Evolutionary conservation across 148 eudicot genomes (phyloP).

Genomic region (Silene latifolia): DNA sequence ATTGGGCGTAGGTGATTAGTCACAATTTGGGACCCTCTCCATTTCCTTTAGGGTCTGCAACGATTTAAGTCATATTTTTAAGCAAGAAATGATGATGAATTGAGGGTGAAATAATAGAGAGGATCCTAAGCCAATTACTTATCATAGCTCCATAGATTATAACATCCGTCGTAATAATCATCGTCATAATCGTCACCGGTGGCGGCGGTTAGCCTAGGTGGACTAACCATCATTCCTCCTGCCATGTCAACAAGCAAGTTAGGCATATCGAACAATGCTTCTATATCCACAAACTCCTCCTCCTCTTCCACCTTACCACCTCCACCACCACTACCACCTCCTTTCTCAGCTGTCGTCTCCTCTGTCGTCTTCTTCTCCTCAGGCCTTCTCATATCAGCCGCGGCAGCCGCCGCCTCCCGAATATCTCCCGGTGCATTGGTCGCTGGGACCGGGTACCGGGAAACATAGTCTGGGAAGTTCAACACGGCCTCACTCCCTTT

Average conservation of each 20-base stretch:
- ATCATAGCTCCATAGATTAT: slow-evolving; percentile 48
- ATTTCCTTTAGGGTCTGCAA: too few species aligned
- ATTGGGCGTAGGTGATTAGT: too few species aligned
- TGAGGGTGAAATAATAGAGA: too few species aligned
- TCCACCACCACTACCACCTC: neutral
- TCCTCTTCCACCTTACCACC: slow-evolving; percentile 17
- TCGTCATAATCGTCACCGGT: slow-evolving; percentile 6
- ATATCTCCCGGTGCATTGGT: slow-evolving; percentile 39
- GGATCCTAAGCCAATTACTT: neutral
- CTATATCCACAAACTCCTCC: slow-evolving; percentile 49
- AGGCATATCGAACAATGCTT: slow-evolving; percentile 58
- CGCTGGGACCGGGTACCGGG: slow-evolving; percentile 43
- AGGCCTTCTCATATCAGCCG: slow-evolving; percentile 27
- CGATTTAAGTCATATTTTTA: too few species aligned
- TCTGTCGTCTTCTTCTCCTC: neutral
- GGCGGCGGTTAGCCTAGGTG: slow-evolving; percentile 44
- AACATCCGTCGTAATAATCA: slow-evolving; percentile 23
- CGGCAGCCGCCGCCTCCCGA: slow-evolving; percentile 42
- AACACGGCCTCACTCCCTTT: slow-evolving; percentile 43
- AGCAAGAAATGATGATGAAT: too few species aligned
- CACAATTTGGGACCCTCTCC: too few species aligned
- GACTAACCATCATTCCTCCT: slow-evolving; percentile 64
- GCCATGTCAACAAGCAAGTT: slow-evolving; percentile 73
- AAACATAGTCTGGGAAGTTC: slow-evolving; percentile 50
- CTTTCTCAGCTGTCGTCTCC: neutral